Percentiles rank a stretch among this genome's conserved stretches.
phyloP scores from a whole-genome alignment of 2,329 filamentous ascomycete species.

The Eutypella sp. region DNA sequence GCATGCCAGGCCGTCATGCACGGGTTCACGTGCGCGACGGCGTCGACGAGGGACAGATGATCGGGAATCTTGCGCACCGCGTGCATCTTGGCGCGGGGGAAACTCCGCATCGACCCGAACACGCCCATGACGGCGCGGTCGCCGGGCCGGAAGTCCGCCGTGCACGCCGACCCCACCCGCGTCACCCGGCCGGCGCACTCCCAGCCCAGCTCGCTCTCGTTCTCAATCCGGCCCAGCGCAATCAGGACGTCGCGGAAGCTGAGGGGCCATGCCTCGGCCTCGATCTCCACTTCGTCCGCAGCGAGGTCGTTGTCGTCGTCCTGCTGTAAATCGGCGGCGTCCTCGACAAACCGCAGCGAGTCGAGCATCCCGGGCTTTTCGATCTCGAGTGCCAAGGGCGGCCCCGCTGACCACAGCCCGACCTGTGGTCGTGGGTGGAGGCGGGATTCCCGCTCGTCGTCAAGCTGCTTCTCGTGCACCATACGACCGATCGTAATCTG shows the following conservation, averaged over 20 bases:
- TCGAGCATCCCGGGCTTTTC: slow-evolving; percentile 6
- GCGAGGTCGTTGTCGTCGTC: background rate
- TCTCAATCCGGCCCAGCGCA: background rate
- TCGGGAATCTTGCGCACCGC: background rate
- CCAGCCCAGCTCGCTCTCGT: background rate
- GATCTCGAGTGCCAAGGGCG: background rate
- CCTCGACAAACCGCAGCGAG: slow-evolving; percentile 2
- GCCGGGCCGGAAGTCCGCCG: slow-evolving; percentile 7
- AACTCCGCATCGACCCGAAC: slow-evolving; percentile 5
- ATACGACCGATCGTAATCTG: background rate
- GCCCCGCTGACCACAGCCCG: background rate
- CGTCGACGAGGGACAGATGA: background rate
- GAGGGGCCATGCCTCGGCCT: slow-evolving; percentile 1
- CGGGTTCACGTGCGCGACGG: background rate
- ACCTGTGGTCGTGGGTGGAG: too few relatives aligned
- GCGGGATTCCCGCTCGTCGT: background rate
- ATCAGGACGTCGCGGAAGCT: slow-evolving; percentile 1
- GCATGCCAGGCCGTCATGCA: slow-evolving; percentile 17
- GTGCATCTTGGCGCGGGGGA: slow-evolving; percentile 1
- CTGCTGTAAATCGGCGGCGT: slow-evolving; percentile 2
- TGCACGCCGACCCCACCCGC: slow-evolving; percentile 14
- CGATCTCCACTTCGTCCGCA: background rate
- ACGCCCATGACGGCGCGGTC: background rate
- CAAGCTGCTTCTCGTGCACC: too few relatives aligned
- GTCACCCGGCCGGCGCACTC: slow-evolving; percentile 25